Base-by-base conservation (phyloP, 768 basidiomycete genomes). In the Phaeolepiota aurea region DNA sequence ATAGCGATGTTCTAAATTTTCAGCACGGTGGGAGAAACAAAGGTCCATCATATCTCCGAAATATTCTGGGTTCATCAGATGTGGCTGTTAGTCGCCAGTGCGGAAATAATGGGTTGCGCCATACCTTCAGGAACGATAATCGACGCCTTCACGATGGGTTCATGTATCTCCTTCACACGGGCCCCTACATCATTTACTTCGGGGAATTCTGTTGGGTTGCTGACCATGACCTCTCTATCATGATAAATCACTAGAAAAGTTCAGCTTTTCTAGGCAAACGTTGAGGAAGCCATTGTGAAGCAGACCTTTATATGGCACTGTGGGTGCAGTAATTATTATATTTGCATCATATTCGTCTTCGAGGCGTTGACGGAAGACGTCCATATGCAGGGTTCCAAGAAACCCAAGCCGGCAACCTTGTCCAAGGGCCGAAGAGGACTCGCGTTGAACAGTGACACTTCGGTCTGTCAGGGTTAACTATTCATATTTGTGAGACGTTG, bases 271-370 rank as follows among this genome's bases (percentile, higher is more conserved):
- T 91, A 92, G 18, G 94, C 91, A 14, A 98, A 94, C 2, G 92
- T 92, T 1, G 94, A 94, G 2, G 92, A 85, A 9, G 94, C 98
- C 41, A 98, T 77, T 50, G 98, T 91, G 43, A 98, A 80, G 14
- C 32, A 20, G 40, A 87, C 92, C 62, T 68, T 89, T 86, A 59
- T 91, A 92, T 19, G 94, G 92, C 14, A 98, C 94, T 2, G 92
- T 92, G 1, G 96, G 96, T 2, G 92, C 86, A 9, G 96, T 99
- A 41, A 98, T 77, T 50, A 98, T 91, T 43, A 98, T 81, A 53
- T 86, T 91, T 21, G 92, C 87, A 43, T 90, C 82, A 50, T 96
- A 91, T 58, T 99, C 96, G 51, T 99, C 96, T 60, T 98, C 96
- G 3, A 99, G 68, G 11, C 96, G 77, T 56, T 99, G 96, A 15